Evolutionary conservation across 768 basidiomycete genomes (phyloP).

Genomic region (Suillus subluteus): DNA sequence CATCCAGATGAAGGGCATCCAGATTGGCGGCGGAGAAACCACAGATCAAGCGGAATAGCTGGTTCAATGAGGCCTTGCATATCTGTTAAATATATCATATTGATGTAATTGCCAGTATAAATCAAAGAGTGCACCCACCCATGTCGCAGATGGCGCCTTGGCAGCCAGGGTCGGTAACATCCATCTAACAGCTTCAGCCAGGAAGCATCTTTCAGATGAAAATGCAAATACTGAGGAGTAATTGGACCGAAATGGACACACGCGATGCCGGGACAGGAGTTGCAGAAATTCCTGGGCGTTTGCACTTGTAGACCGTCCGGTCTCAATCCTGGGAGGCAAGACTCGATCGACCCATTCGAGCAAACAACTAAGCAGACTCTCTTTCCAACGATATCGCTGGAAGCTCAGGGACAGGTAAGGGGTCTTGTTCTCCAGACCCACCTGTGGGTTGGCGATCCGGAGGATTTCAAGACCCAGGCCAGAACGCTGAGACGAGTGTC

Average conservation of each 20-base stretch:
- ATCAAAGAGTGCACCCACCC: neutral
- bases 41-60: neutral
- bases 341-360: neutral
- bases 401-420: neutral
- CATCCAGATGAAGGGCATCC: neutral
- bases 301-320: neutral
- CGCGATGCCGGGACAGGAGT: neutral
- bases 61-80: neutral
- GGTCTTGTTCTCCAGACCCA: neutral
- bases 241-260: neutral
- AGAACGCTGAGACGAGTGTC: neutral
- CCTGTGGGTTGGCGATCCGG: neutral
- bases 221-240: neutral
- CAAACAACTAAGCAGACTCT: neutral
- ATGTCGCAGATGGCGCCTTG: neutral
- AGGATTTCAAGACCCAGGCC: neutral
- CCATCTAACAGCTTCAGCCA: neutral
- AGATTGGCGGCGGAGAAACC: neutral
- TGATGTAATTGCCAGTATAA: neutral
- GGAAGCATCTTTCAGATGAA: neutral
- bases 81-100: neutral
- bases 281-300: neutral
- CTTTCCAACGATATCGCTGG: neutral
- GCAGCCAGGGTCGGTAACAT: neutral
- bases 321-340: neutral